Conservation (phyloP, 2,329 filamentous ascomycete genomes). For the Alternaria dauci region DNA sequence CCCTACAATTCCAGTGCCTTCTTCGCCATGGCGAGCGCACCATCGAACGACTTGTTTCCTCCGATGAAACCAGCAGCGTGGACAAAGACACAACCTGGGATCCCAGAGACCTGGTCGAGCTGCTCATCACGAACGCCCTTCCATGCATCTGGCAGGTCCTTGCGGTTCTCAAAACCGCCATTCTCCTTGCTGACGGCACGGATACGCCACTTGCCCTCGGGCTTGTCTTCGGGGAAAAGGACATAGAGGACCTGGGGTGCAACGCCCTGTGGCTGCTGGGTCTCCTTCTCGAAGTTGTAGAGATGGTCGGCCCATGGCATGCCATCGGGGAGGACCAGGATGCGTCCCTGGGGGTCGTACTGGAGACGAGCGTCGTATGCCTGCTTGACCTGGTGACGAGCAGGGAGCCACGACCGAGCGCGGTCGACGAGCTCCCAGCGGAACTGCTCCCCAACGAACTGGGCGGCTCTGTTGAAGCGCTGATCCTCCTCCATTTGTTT, state of each 20-base stretch:
- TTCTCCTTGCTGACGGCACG: conserved; percentile 87
- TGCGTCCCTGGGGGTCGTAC: conserved; percentile 76
- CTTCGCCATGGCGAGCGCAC: conserved; percentile 83
- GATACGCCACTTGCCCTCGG: conserved; percentile 88
- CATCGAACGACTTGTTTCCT: conserved; percentile 90
- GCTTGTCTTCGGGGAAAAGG: conserved; percentile 82
- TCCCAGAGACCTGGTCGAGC: conserved; percentile 74
- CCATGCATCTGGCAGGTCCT: conserved; percentile 90
- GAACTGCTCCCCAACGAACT: conserved; percentile 90
- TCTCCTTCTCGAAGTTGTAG: conserved; percentile 78
- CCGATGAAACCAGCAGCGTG: conserved; percentile 97
- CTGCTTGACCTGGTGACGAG: conserved; percentile 76
- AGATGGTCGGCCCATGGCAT: conserved; percentile 98
- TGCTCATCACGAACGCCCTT: conserved; percentile 87
- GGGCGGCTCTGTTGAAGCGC: conserved; percentile 78
- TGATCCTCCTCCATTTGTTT: conserved; percentile 78
- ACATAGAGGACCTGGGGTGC: conserved; percentile 79
- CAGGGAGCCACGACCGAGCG: conserved; percentile 82
- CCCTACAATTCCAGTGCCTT: conserved; percentile 67
- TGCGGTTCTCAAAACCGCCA: conserved; percentile 90
- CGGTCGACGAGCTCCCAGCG: conserved; percentile 80
- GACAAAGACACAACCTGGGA: conserved; percentile 85
- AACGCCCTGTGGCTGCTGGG: conserved; percentile 50
- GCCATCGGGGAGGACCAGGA: conserved; percentile 79
- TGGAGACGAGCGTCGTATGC: conserved; percentile 76